Evolutionary conservation across 192 early-diverging fungal genomes (phyloP), one percentile per base, ranked within the genome.

Genomic region (Entrophospora sp.): DNA sequence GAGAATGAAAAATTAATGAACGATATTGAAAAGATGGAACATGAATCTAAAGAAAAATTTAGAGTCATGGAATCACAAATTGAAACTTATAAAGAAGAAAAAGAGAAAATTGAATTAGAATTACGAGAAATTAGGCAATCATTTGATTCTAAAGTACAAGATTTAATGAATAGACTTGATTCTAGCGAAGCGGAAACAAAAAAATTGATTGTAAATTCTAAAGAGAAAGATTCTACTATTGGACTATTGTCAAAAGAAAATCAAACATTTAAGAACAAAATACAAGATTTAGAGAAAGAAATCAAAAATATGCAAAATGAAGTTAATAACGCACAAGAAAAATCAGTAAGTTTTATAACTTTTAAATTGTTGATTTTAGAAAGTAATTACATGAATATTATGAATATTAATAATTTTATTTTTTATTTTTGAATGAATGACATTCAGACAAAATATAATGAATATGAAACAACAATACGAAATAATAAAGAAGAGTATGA

Each of bases 401-500:
- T 7, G 31, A 12, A 45, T 27, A 5, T 49, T 18, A 28, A 24
- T 14, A 25, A 12, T 22, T 10, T 38, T 10, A 42, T 22, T 53
- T 24, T 12, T 13, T 1, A 1, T 57, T 44, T 30, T 46, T 13
- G 31, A 35, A 13, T 30, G 12, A n/a, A 5, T 75, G 27, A 18
- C 52, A 64, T 53, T 30, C 69, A 84, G 78, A 62, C 63, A 46
- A 75, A 78, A 38, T 65, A 79, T 27, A 69, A 69, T 31, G 73
- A 78, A n/a, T 73, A 80, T 12, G 79, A 84, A 40, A 62, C 24
- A 9, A 56, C 61, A n/a, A 36, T 73, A 24, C 72, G 69, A 32
- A 46, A 71, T 27, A 72, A 77, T 35, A 73, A 74, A 55, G 64
- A 66, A 57, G 72, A 78, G 27, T 66, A 81, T 16, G 81, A 81